These are phyloP conservation scores for Lodderomyces metapsilosis DNA, from an alignment of 1,139 yeast genomes.

Conservation along the genomic window DNA sequence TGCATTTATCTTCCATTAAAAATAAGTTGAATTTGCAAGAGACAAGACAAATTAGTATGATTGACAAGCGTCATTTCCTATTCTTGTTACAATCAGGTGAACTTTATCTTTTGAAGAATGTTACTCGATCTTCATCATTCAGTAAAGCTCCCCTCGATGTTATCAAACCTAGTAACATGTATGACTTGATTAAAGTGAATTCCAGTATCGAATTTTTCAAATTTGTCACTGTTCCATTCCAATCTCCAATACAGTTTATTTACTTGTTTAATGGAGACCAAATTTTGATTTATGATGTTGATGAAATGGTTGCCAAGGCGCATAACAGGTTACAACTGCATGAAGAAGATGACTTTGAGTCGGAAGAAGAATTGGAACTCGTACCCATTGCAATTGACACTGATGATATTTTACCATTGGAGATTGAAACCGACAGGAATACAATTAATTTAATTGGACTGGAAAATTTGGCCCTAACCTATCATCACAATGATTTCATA, in stretches of 20 bases:
- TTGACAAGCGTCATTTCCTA: constrained; percentile 34
- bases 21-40: constrained; percentile 25
- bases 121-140: constrained; percentile 14
- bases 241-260: constrained; percentile 18
- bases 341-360: constrained; percentile 22
- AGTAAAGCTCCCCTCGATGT: constrained; percentile 9
- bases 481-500: constrained; percentile 18
- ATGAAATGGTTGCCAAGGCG: constrained; percentile 28
- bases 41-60: constrained; percentile 26
- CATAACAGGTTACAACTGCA: constrained; percentile 16
- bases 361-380: constrained; percentile 17
- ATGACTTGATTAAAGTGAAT: constrained; percentile 35
- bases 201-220: constrained; percentile 33
- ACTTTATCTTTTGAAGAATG: constrained; percentile 36
- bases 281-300: constrained; percentile 30
- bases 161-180: constrained; percentile 27
- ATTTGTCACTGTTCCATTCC: constrained; percentile 23
- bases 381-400: constrained; percentile 29
- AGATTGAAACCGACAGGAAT: constrained; percentile 12
- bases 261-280: constrained; percentile 31
- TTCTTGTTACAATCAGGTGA: constrained; percentile 40
- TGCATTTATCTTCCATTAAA: constrained; percentile 34
- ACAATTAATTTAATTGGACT: constrained; percentile 33
- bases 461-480: constrained; percentile 26
- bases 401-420: constrained; percentile 32